Percentiles rank a stretch among this genome's conserved stretches.
phyloP scores from a whole-genome alignment of 176 grass and related monocot species.

The Tuctoria greenei region DNA sequence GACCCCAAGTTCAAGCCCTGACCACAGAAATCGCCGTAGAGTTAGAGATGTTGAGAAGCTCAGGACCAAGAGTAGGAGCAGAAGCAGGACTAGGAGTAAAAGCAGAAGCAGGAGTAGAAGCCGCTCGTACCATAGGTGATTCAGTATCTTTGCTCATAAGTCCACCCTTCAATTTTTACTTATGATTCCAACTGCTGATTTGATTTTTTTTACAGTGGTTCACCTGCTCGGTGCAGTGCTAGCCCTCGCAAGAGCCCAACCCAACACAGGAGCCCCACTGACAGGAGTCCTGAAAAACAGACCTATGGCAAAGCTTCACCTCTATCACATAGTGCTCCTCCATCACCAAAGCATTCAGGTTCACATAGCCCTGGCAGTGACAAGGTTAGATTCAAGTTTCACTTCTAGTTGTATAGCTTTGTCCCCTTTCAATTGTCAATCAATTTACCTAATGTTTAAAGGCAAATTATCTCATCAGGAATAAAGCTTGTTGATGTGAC shows the following conservation, averaged over 20 bases:
- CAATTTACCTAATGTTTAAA: neutral
- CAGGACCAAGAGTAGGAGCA: conserved; percentile 18
- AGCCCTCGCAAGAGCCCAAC: conserved; percentile 59
- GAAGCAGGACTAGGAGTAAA: conserved; percentile 7
- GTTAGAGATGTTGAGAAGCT: conserved; percentile 32
- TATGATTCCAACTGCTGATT: conserved; percentile 19
- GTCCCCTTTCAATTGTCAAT: conserved; percentile 11
- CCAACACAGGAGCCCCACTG: conserved; percentile 36
- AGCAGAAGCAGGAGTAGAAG: conserved; percentile 39
- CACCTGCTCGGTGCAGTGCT: conserved; percentile 52
- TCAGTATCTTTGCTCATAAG: neutral
- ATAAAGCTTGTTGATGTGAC: conserved; percentile 11
- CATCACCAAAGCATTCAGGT: conserved; percentile 30
- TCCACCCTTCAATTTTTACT: neutral
- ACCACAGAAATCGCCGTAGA: conserved; percentile 16
- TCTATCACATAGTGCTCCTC: conserved; percentile 43
- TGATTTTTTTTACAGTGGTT: conserved; percentile 47
- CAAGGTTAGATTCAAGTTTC: conserved; percentile 35
- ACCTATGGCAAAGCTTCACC: conserved; percentile 44
- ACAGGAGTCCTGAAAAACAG: conserved; percentile 32
- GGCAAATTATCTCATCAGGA: conserved; percentile 36
- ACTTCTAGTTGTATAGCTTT: neutral
- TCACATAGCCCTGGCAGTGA: conserved; percentile 31
- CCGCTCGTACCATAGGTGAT: conserved; percentile 52
- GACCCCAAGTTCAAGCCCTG: conserved; percentile 28